Conservation (phyloP, 2,329 filamentous ascomycete species). For the Furcasterigmium furcatum region DNA sequence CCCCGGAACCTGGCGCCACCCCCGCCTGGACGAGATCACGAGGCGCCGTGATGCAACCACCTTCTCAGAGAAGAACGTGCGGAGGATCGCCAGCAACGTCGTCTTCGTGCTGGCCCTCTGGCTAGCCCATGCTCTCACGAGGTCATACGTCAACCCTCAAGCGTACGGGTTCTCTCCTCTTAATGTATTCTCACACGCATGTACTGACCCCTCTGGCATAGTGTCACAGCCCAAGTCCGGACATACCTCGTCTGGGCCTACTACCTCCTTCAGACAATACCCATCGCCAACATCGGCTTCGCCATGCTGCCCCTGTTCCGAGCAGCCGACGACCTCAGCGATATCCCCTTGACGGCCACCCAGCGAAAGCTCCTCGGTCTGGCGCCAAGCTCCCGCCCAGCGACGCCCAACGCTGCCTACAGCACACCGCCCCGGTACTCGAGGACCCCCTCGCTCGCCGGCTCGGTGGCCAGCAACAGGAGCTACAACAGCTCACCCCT, state of each 20-base stretch:
- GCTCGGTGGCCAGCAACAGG: constrained; percentile 58
- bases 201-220: constrained; percentile 13
- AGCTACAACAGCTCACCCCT: constrained; percentile 57
- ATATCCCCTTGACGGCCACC: constrained; percentile 87
- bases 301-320: constrained; percentile 72
- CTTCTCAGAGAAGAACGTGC: constrained; percentile 76
- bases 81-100: constrained; percentile 66
- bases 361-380: constrained; percentile 85
- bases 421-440: constrained; percentile 86
- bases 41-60: constrained; percentile 73
- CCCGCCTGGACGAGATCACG: constrained; percentile 82
- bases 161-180: no score
- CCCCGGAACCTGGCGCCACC: constrained; percentile 87
- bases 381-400: constrained; percentile 57
- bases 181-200: no score
- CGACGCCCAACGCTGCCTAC: constrained; percentile 65
- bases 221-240: constrained; percentile 5
- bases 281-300: constrained; percentile 66
- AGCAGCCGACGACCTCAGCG: constrained; percentile 72
- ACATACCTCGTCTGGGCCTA: constrained; percentile 40
- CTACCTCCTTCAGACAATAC: constrained; percentile 49
- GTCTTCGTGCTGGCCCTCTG: constrained; percentile 39
- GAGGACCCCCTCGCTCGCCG: constrained; percentile 63
- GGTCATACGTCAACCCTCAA: constrained; percentile 29
- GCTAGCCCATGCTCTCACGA: constrained; percentile 28